Conservation (phyloP, 2,329 filamentous ascomycete species). For the Epichloe uncinata region DNA sequence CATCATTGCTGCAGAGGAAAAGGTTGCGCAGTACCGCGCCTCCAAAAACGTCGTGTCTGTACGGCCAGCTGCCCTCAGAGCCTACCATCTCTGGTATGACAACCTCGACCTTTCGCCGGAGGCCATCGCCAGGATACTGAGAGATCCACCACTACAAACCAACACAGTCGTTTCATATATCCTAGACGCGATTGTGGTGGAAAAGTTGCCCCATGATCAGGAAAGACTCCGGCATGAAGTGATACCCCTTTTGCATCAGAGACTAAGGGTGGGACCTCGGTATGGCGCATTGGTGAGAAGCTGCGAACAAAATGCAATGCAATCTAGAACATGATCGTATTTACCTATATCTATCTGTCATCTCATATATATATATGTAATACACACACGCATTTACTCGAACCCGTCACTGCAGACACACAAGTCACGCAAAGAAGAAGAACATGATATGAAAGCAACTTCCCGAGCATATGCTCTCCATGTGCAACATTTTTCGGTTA, state of each 20-base stretch:
- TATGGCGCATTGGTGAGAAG: conserved; percentile 17
- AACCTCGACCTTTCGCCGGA: conserved; percentile 34
- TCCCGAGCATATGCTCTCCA: background rate
- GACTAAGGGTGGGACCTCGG: conserved; percentile 4
- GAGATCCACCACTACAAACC: conserved; percentile 44
- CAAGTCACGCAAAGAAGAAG: too few relatives aligned
- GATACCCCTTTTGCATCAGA: conserved; percentile 20
- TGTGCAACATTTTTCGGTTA: background rate
- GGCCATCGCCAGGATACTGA: conserved; percentile 40
- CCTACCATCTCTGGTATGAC: conserved; percentile 52
- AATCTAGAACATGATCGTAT: too few relatives aligned
- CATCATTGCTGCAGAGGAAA: conserved; percentile 29
- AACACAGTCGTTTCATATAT: conserved; percentile 47
- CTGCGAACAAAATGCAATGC: conserved; percentile 5
- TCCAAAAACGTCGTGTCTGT: conserved; percentile 14
- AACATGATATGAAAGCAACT: too few relatives aligned
- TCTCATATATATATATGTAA: too few relatives aligned
- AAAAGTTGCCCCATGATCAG: conserved; percentile 36
- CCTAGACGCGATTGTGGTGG: conserved; percentile 37
- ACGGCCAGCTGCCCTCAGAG: conserved; percentile 29
- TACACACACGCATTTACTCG: too few relatives aligned
- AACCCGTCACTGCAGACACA: too few relatives aligned
- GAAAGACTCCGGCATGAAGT: conserved; percentile 32
- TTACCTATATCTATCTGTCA: too few relatives aligned
- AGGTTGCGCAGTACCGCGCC: conserved; percentile 23